phyloP scores from a whole-genome alignment of 23 red algal genomes.

The Gracilaria domingensis region DNA sequence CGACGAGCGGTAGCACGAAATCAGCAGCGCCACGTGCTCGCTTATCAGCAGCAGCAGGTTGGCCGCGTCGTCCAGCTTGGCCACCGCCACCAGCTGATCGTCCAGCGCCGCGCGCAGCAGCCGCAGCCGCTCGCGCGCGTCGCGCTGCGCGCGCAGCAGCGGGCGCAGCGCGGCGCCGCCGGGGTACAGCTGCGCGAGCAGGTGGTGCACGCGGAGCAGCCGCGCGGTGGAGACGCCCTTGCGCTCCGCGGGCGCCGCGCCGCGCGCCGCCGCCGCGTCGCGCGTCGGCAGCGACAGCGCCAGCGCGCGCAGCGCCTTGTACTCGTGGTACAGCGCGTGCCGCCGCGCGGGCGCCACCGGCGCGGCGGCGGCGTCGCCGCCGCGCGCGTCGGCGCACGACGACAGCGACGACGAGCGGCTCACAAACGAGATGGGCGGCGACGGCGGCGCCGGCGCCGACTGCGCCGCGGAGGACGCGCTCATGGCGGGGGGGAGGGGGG shows the following conservation, averaged over 20 bases:
- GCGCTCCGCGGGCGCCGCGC: too few species aligned
- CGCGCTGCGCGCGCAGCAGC: neutral
- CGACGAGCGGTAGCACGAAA: constrained; percentile 38
- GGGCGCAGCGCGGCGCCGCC: neutral
- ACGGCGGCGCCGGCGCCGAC: neutral
- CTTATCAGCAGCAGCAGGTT: constrained; percentile 41
- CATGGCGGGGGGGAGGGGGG: too few species aligned
- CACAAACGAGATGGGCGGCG: neutral
- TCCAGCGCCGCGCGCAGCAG: constrained; percentile 1
- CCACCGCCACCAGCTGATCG: constrained; percentile 26
- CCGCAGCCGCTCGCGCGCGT: neutral
- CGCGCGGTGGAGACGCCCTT: neutral
- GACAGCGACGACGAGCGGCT: neutral
- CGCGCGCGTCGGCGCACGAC: too few species aligned
- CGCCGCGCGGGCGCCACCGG: too few species aligned
- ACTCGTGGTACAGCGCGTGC: too few species aligned
- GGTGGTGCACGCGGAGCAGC: neutral
- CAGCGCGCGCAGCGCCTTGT: too few species aligned
- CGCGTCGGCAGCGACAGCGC: too few species aligned
- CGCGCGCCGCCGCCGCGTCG: too few species aligned
- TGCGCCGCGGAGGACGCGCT: neutral
- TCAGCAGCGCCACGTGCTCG: constrained; percentile 42
- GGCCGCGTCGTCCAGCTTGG: constrained; percentile 41
- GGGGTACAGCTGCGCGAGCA: constrained; percentile 34
- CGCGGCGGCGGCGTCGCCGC: too few species aligned